Conservation (phyloP, 306 rosid species). For the Mimosa pudica region DNA sequence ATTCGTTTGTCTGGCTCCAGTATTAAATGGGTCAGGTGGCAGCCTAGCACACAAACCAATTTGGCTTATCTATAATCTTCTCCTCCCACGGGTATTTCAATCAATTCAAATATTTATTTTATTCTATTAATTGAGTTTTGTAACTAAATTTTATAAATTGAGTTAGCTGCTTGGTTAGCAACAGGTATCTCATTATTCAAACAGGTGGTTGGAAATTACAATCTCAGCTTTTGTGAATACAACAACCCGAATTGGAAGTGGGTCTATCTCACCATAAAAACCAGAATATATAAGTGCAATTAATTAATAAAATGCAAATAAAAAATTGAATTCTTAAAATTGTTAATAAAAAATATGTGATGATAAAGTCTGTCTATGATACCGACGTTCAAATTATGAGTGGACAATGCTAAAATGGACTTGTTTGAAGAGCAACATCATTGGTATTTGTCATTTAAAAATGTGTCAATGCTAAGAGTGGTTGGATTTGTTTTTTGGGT, state of each 20-base stretch:
- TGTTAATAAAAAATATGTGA: background rate
- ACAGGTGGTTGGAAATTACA: no score
- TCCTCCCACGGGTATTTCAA: background rate
- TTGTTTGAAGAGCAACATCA: background rate
- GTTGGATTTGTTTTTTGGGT: background rate
- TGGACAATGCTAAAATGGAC: background rate
- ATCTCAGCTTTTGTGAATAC: no score
- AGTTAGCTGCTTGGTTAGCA: no score
- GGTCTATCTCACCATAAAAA: no score
- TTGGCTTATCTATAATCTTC: background rate
- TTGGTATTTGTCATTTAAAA: background rate
- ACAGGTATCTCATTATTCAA: background rate
- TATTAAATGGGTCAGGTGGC: background rate
- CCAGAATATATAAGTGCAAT: no score
- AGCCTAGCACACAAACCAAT: background rate
- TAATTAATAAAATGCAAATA: no score
- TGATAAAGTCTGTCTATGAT: background rate
- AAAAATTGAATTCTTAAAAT: background rate
- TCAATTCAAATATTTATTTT: background rate
- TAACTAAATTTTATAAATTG: no score
- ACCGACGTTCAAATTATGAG: background rate
- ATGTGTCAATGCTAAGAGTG: background rate
- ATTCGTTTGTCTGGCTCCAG: background rate
- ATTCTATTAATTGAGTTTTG: no score
- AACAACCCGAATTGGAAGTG: no score